Evolutionary conservation across 2,329 filamentous ascomycete species (phyloP).

Genomic region (Bimuria novae-zelandiae): DNA sequence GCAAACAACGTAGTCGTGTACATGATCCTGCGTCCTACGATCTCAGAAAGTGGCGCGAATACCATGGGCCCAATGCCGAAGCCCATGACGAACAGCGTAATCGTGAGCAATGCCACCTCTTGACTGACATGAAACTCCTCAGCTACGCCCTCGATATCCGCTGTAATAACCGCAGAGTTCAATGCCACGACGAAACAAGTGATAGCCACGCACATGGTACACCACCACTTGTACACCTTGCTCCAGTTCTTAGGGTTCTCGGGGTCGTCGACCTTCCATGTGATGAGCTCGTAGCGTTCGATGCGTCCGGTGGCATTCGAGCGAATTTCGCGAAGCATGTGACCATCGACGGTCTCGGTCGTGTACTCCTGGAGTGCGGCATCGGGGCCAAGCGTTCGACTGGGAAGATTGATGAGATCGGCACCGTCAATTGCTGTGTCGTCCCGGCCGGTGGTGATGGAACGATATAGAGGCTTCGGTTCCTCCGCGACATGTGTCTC

Average conservation of each 20-base stretch:
- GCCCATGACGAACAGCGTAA: constrained; percentile 79
- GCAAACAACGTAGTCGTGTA: constrained; percentile 71
- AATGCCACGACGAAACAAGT: constrained; percentile 55
- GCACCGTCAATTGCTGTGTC: constrained; percentile 31
- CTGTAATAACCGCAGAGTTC: constrained; percentile 74
- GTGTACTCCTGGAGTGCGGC: constrained; percentile 66
- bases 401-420: constrained; percentile 64
- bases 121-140: constrained; percentile 69
- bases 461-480: constrained; percentile 22
- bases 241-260: constrained; percentile 88
- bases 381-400: constrained; percentile 65
- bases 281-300: constrained; percentile 65
- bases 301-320: constrained; percentile 60
- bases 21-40: constrained; percentile 72
- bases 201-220: constrained; percentile 79
- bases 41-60: constrained; percentile 78
- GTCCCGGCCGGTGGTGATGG: constrained; percentile 9
- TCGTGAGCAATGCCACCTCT: constrained; percentile 72
- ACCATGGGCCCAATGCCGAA: constrained; percentile 81
- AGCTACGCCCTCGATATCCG: constrained; percentile 69
- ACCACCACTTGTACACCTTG: constrained; percentile 74
- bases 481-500: constrained; percentile 19
- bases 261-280: constrained; percentile 71
- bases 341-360: constrained; percentile 63
- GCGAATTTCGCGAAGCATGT: constrained; percentile 60